A percentile compares a stretch with the other conserved stretches of the same genome.
phyloP scores from a whole-genome alignment of 2,329 filamentous ascomycete genomes.

The Cladosporium austrohemisphaericum region DNA sequence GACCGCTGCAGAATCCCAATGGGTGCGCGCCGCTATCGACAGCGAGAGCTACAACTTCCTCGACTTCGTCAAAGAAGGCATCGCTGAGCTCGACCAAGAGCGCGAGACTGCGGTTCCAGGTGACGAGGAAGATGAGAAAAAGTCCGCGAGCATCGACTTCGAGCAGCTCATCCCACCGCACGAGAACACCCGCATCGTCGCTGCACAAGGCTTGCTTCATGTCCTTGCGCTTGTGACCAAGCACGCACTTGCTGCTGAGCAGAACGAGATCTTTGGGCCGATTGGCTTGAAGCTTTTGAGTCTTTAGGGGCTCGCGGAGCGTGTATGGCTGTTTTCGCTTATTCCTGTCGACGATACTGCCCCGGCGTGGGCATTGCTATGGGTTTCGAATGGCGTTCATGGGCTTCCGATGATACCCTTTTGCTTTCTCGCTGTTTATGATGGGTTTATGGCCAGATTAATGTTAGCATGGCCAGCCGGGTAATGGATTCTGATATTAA shows the following conservation, averaged over 20 bases:
- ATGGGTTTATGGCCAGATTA: too few relatives aligned
- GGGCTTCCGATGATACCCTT: neutral
- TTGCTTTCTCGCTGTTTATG: neutral
- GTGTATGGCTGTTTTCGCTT: neutral
- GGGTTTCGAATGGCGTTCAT: neutral
- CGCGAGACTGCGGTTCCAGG: slow-evolving; percentile 22
- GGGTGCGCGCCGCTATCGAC: slow-evolving; percentile 53
- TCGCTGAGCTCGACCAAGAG: slow-evolving; percentile 32
- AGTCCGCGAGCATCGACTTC: slow-evolving; percentile 55
- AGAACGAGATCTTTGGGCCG: slow-evolving; percentile 46
- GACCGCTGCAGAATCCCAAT: slow-evolving; percentile 45
- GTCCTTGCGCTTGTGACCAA: slow-evolving; percentile 60
- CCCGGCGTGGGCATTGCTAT: too few relatives aligned
- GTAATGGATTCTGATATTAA: too few relatives aligned
- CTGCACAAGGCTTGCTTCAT: slow-evolving; percentile 73
- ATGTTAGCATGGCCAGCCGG: too few relatives aligned
- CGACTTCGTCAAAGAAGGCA: slow-evolving; percentile 51
- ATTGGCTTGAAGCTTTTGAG: slow-evolving; percentile 27
- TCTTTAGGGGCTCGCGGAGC: neutral
- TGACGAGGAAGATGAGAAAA: slow-evolving; percentile 31
- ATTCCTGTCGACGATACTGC: too few relatives aligned
- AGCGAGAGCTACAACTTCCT: slow-evolving; percentile 61
- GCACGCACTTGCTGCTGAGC: slow-evolving; percentile 47
- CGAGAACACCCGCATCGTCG: slow-evolving; percentile 56
- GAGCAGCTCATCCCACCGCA: slow-evolving; percentile 62